Evolutionary conservation across 2,329 filamentous ascomycete species (phyloP), one percentile per base, ranked within the genome.

Genomic region (Fusarium dimerum): DNA sequence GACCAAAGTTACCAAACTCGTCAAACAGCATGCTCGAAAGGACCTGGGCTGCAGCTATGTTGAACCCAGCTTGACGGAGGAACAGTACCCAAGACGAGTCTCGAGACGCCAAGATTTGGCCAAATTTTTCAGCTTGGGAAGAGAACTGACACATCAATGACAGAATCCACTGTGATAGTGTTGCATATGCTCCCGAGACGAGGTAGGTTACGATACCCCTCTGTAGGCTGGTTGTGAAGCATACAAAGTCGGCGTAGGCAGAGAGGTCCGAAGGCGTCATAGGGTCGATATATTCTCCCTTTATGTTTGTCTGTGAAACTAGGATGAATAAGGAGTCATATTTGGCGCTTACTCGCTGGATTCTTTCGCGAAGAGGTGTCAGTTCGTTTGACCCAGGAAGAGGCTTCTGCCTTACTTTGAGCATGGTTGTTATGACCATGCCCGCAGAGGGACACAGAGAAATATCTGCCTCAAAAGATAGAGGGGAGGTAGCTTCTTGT

Each of bases 271-370:
- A 72, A 1, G 66, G 43, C 2, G 68, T 71, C 4, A 78, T 60
- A 34, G 68, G 63, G 51, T 68, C 67, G 36, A 73, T 65, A 5
- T 68, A 71, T 55, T 82, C 79, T 12, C 76, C 75, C 1, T 65
- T 40, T 2, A 56, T 59, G 44, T 75, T 78, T 2, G 68, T 70
- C 49, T 86, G 80, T n/a, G 82, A 85, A 1, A 94, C 77, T 1
- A 95, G 68, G 1, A 96, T 73, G 1, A 88, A 71, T 1, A 96
- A 73, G 5, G 75, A 76, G 56, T 90, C 86, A 64, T 94, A 93
- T 10, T 84, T 78, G 2, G 64, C 49, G 12, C 83, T 78, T 0
- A 87, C 73, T 8, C 67, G 70, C 4, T 71, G 65, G 10, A 93
- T 73, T 2, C 79, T 77, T 46, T 84, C 77, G 38, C 80, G 78